phyloP scores from a whole-genome alignment of 2,329 filamentous ascomycete species.

The Pseudocercospora eumusae region DNA sequence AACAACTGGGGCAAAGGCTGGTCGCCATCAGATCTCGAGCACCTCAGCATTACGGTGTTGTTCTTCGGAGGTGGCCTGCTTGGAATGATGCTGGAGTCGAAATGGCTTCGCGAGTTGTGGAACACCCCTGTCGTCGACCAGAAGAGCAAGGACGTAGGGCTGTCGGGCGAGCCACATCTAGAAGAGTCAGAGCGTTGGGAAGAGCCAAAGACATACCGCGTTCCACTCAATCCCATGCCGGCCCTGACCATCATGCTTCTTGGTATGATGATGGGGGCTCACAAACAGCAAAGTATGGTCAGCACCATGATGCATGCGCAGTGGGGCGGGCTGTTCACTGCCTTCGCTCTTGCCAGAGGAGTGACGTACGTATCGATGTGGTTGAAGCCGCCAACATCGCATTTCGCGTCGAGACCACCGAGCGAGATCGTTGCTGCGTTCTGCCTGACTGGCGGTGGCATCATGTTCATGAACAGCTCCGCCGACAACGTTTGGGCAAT shows the following conservation, averaged over 20 bases:
- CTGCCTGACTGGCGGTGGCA: conserved; percentile 80
- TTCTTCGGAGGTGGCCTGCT: conserved; percentile 89
- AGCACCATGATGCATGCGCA: conserved; percentile 92
- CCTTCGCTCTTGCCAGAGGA: conserved; percentile 74
- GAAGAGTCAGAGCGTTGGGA: conserved; percentile 50
- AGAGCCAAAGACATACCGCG: conserved; percentile 66
- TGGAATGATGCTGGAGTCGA: conserved; percentile 43
- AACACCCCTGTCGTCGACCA: conserved; percentile 52
- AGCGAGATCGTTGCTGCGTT: conserved; percentile 87
- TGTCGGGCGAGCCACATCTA: conserved; percentile 17
- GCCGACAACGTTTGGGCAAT: conserved; percentile 76
- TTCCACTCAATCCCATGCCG: conserved; percentile 86
- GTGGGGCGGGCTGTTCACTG: conserved; percentile 84
- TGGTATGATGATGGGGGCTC: conserved; percentile 92
- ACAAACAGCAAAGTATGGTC: conserved; percentile 79
- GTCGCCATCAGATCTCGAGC: conserved; percentile 80
- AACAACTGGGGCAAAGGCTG: conserved; percentile 70
- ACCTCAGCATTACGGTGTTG: conserved; percentile 86
- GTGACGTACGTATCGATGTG: conserved; percentile 80
- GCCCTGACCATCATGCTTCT: conserved; percentile 82
- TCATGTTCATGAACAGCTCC: conserved; percentile 90
- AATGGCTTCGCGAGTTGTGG: conserved; percentile 65
- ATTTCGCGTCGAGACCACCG: conserved; percentile 79
- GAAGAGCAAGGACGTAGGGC: conserved; percentile 40
- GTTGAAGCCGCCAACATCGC: conserved; percentile 75